Evolutionary conservation across 345 rosid species (phyloP).

Genomic region (Cardamine resedifolia): DNA sequence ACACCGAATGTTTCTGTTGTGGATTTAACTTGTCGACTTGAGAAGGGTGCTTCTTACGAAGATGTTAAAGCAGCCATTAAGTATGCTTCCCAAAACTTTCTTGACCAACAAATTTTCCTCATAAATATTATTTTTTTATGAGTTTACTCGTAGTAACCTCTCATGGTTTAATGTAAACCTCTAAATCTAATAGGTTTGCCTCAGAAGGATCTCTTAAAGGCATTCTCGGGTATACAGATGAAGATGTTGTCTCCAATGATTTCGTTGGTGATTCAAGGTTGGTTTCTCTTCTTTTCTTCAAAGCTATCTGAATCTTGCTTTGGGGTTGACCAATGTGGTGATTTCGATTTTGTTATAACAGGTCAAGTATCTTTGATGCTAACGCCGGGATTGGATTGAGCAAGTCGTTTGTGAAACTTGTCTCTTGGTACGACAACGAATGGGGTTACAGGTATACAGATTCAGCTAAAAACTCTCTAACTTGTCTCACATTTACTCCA

Average conservation of each 20-base stretch:
- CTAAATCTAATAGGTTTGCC: constrained; percentile 69
- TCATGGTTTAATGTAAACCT: constrained; percentile 10
- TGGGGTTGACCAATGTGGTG: constrained; percentile 5
- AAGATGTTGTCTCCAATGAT: constrained; percentile 95
- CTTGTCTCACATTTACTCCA: neutral
- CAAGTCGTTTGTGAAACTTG: constrained; percentile 79
- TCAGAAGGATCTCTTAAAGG: constrained; percentile 88
- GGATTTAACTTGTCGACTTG: constrained; percentile 95
- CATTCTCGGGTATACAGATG: constrained; percentile 96
- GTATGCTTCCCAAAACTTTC: constrained; percentile 43
- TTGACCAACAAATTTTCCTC: constrained; percentile 1
- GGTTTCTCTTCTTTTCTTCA: constrained; percentile 10
- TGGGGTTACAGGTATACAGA: constrained; percentile 95
- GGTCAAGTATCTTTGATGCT: constrained; percentile 99
- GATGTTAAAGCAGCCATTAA: constrained; percentile 93
- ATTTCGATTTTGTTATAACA: constrained; percentile 25
- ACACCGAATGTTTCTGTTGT: constrained; percentile 96
- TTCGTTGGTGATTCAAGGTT: constrained; percentile 91
- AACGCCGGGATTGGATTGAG: constrained; percentile 95
- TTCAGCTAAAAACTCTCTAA: neutral
- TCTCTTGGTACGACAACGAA: constrained; percentile 97
- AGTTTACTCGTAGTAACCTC: constrained; percentile 8
- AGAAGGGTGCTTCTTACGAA: constrained; percentile 87
- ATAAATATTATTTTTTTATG: neutral
- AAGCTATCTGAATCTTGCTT: neutral